Evolutionary conservation across 352 stramenopile genomes (phyloP).

Genomic region (Phytophthora pluvialis): DNA sequence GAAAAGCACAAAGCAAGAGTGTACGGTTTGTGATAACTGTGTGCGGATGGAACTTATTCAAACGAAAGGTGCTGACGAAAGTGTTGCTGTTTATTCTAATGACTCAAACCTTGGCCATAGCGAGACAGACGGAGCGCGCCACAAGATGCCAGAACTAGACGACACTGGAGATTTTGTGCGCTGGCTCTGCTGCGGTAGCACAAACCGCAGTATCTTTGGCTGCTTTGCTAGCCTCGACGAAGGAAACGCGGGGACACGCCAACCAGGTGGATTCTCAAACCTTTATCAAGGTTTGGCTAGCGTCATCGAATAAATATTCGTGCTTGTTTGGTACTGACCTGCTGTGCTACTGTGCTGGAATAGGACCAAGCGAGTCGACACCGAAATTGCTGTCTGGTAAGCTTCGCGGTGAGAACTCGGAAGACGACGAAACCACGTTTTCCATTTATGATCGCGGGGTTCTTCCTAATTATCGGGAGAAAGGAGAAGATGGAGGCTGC

Average conservation of each 20-base stretch:
- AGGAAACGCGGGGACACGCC: neutral
- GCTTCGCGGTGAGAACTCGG: conserved; percentile 23
- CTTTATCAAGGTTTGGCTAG: conserved; percentile 15
- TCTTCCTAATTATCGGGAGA: conserved; percentile 10
- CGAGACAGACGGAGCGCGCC: conserved; percentile 15
- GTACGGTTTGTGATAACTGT: conserved; percentile 22
- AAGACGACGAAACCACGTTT: conserved; percentile 37
- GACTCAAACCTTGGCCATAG: too few species aligned
- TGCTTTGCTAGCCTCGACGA: conserved; percentile 38
- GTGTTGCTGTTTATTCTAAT: too few species aligned
- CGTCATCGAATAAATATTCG: neutral
- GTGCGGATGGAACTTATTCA: too few species aligned
- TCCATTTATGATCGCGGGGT: conserved; percentile 61
- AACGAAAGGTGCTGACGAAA: too few species aligned
- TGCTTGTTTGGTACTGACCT: neutral
- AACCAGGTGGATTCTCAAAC: conserved; percentile 4
- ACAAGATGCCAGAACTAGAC: conserved; percentile 60
- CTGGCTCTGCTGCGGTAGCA: conserved; percentile 70
- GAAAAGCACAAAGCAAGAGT: conserved; percentile 35
- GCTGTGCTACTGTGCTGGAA: neutral
- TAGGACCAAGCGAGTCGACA: conserved; percentile 15
- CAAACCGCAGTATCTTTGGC: conserved; percentile 45
- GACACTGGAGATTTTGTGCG: conserved; percentile 64
- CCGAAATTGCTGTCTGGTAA: conserved; percentile 58
- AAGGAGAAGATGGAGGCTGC: conserved; percentile 41